These are phyloP conservation scores for Boletellus ananiceps DNA, from an alignment of 768 basidiomycete genomes.

Conservation along the genomic window DNA sequence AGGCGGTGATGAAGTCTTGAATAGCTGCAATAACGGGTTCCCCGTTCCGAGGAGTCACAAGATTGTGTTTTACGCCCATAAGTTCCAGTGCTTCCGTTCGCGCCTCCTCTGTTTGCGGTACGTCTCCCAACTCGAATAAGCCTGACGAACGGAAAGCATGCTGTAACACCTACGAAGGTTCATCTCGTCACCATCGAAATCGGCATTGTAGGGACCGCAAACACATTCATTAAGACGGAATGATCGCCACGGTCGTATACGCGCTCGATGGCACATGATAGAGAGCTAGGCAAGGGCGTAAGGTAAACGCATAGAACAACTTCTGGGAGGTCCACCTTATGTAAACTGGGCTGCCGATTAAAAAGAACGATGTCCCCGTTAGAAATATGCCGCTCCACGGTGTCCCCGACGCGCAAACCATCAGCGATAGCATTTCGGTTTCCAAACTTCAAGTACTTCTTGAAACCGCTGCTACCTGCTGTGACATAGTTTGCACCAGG, in stretches of 20 bases:
- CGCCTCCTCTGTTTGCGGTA: slow-evolving; percentile 98
- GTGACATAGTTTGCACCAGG: slow-evolving; percentile 96
- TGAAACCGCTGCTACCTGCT: slow-evolving; percentile 68
- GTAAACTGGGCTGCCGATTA: slow-evolving; percentile 97
- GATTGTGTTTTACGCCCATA: slow-evolving; percentile 95
- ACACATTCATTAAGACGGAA: slow-evolving; percentile 99
- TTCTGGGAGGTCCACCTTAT: slow-evolving; percentile 55
- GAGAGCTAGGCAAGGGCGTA: slow-evolving; percentile 57
- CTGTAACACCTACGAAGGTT: slow-evolving; percentile 73
- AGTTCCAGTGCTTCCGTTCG: slow-evolving; percentile 94
- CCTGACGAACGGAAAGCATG: neutral
- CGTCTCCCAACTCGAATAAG: slow-evolving; percentile 50
- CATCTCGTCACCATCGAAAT: slow-evolving; percentile 99
- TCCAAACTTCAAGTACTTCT: slow-evolving; percentile 88
- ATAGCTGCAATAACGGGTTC: slow-evolving; percentile 99
- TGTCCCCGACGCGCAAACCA: slow-evolving; percentile 78
- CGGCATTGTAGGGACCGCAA: slow-evolving; percentile 97
- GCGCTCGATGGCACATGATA: slow-evolving; percentile 98
- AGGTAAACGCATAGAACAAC: neutral
- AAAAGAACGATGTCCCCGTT: slow-evolving; percentile 97
- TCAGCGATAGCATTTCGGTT: slow-evolving; percentile 79
- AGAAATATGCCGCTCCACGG: slow-evolving; percentile 90
- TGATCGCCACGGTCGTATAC: slow-evolving; percentile 94
- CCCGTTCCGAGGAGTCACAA: slow-evolving; percentile 97
- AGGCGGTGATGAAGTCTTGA: slow-evolving; percentile 99